Percentiles rank a stretch among this genome's conserved stretches.
Evolutionary conservation across 345 rosid species (phyloP).

Genomic region (Gossypium sturtianum): DNA sequence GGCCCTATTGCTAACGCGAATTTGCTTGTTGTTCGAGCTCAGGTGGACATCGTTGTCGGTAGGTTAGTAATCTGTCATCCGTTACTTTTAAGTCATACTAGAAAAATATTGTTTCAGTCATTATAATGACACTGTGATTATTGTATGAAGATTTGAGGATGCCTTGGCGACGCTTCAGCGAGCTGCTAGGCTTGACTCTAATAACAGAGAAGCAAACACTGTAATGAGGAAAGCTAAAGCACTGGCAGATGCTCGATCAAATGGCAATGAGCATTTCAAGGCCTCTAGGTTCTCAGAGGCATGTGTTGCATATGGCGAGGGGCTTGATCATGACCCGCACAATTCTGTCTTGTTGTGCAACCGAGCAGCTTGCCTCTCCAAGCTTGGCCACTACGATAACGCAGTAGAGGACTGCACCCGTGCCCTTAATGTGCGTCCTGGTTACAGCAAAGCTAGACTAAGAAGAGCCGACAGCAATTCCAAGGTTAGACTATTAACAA

Average conservation of each 20-base stretch:
- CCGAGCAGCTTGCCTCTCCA: slow-evolving; percentile 71
- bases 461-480: slow-evolving; percentile 76
- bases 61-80: slow-evolving; percentile 41
- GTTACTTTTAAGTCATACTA: neutral
- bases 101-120: neutral
- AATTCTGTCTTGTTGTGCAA: slow-evolving; percentile 82
- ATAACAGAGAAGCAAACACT: slow-evolving; percentile 53
- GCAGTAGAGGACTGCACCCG: slow-evolving; percentile 66
- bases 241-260: slow-evolving; percentile 53
- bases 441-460: slow-evolving; percentile 70
- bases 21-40: slow-evolving; percentile 64
- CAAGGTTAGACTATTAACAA: slow-evolving; percentile 39
- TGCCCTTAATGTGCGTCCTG: slow-evolving; percentile 60
- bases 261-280: slow-evolving; percentile 73
- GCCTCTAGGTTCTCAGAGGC: slow-evolving; percentile 50
- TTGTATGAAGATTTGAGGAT: slow-evolving; percentile 51
- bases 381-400: slow-evolving; percentile 51
- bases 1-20: slow-evolving; percentile 75
- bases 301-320: slow-evolving; percentile 53
- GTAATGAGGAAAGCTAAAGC: slow-evolving; percentile 48
- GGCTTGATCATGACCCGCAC: slow-evolving; percentile 57
- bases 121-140: neutral
- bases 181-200: slow-evolving; percentile 63
- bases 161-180: slow-evolving; percentile 57
- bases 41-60: slow-evolving; percentile 76